phyloP scores from a whole-genome alignment of 2,329 filamentous ascomycete species.

The Clarireedia sp. region DNA sequence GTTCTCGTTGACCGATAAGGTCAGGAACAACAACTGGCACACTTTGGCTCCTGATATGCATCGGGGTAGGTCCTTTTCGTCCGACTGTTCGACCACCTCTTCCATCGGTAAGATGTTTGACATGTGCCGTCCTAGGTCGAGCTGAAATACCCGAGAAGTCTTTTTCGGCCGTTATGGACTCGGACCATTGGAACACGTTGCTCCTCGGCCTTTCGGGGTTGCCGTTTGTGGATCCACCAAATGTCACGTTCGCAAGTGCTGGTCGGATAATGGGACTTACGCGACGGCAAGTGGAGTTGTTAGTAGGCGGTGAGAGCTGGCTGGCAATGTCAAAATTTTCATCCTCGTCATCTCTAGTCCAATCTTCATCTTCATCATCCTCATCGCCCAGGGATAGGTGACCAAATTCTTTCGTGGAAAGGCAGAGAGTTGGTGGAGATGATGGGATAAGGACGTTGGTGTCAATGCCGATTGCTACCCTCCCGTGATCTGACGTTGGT shows the following conservation, averaged over 20 bases:
- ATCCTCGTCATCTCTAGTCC: slow-evolving; percentile 46
- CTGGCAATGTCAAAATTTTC: slow-evolving; percentile 51
- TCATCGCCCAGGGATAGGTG: slow-evolving; percentile 53
- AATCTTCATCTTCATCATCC: slow-evolving; percentile 47
- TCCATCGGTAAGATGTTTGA: slow-evolving; percentile 60
- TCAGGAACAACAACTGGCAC: slow-evolving; percentile 68
- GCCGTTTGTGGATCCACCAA: slow-evolving; percentile 35
- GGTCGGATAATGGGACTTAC: slow-evolving; percentile 47
- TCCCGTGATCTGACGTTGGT: slow-evolving; percentile 13
- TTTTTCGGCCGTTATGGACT: slow-evolving; percentile 55
- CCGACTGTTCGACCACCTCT: slow-evolving; percentile 61
- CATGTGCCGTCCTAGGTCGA: slow-evolving; percentile 67
- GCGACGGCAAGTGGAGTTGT: slow-evolving; percentile 42
- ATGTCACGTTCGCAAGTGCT: slow-evolving; percentile 46
- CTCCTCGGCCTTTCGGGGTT: slow-evolving; percentile 49
- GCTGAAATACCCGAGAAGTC: slow-evolving; percentile 50
- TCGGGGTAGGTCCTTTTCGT: slow-evolving; percentile 57
- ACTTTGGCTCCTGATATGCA: slow-evolving; percentile 71
- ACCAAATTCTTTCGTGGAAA: slow-evolving; percentile 35
- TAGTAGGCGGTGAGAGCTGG: slow-evolving; percentile 49
- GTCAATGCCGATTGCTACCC: slow-evolving; percentile 9
- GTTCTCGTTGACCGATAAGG: slow-evolving; percentile 42
- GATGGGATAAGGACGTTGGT: slow-evolving; percentile 18
- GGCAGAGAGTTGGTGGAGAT: slow-evolving; percentile 27
- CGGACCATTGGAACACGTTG: slow-evolving; percentile 73